Evolutionary conservation across 331 rosid genomes (phyloP).

Genomic region (Malus hybrid): DNA sequence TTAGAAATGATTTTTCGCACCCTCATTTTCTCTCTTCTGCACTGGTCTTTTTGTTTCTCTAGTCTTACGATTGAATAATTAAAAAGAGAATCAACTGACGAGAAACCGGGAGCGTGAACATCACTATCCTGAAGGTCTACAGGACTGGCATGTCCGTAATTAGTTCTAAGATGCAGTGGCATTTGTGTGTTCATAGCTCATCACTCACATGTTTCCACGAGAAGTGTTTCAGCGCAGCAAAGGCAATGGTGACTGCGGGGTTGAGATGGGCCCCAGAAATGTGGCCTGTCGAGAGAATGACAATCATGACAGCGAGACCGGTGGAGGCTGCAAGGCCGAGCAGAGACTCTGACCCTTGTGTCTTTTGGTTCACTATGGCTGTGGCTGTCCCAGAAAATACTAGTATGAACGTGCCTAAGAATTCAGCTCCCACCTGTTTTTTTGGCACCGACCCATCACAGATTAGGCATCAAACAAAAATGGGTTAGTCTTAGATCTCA

Average conservation of each 20-base stretch:
- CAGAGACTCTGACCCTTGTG: slow-evolving; percentile 48
- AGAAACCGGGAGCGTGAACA: no score
- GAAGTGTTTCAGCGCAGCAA: slow-evolving; percentile 83
- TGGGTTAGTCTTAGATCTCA: slow-evolving; percentile 1
- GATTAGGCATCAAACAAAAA: background rate
- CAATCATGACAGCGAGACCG: slow-evolving; percentile 78
- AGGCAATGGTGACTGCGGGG: slow-evolving; percentile 77
- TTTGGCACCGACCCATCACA: slow-evolving; percentile 5
- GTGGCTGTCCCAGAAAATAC: slow-evolving; percentile 73
- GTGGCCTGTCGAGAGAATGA: slow-evolving; percentile 73
- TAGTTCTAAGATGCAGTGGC: background rate
- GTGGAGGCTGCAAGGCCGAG: slow-evolving; percentile 65
- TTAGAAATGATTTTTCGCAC: background rate
- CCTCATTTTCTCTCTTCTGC: no score
- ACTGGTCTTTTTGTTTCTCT: no score
- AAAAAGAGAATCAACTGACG: background rate
- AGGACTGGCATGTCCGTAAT: background rate
- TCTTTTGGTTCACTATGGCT: slow-evolving; percentile 73
- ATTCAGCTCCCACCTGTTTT: slow-evolving; percentile 87
- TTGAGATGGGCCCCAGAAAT: slow-evolving; percentile 93
- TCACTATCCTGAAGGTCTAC: background rate
- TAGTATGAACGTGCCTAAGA: slow-evolving; percentile 65
- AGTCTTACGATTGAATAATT: background rate
- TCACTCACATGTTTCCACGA: slow-evolving; percentile 70
- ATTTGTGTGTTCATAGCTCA: background rate